Evolutionary conservation across 2,329 filamentous ascomycete genomes (phyloP).

Genomic region (Stachybotrys chartarum): DNA sequence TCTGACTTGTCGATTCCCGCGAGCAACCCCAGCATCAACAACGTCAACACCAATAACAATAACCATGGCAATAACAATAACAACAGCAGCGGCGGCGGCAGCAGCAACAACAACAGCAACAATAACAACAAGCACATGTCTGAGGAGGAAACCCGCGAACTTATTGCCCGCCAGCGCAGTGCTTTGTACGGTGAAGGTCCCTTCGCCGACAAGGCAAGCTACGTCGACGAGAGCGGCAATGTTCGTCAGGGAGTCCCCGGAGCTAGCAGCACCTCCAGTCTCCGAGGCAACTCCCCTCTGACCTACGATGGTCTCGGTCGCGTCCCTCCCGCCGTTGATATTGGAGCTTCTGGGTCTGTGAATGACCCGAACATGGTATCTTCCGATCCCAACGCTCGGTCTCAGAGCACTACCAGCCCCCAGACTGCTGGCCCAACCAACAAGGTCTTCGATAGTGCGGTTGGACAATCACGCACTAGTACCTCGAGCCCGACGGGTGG

Average conservation of each 20-base stretch:
- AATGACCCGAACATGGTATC: slow-evolving; percentile 41
- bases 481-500: slow-evolving; percentile 75
- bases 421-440: slow-evolving; percentile 51
- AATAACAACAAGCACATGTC: slow-evolving; percentile 70
- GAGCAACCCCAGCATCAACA: slow-evolving; percentile 2
- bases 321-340: slow-evolving; percentile 27
- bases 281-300: slow-evolving; percentile 73
- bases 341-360: slow-evolving; percentile 31
- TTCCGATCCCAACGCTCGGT: slow-evolving; percentile 51
- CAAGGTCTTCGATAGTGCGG: slow-evolving; percentile 54
- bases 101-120: slow-evolving; percentile 1
- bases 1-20: slow-evolving; percentile 31
- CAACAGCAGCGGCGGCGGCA: slow-evolving; percentile 41
- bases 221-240: slow-evolving; percentile 60
- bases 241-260: slow-evolving; percentile 60
- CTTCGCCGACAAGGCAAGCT: slow-evolving; percentile 60
- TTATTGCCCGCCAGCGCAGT: slow-evolving; percentile 92
- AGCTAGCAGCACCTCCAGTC: slow-evolving; percentile 53
- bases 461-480: slow-evolving; percentile 65
- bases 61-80: slow-evolving; percentile 11
- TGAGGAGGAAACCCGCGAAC: slow-evolving; percentile 90
- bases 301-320: slow-evolving; percentile 58
- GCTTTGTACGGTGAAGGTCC: slow-evolving; percentile 78
- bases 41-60: background rate
- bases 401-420: slow-evolving; percentile 81